Evolutionary conservation across 2,329 filamentous ascomycete species (phyloP).

Genomic region (Shiraia sp.): DNA sequence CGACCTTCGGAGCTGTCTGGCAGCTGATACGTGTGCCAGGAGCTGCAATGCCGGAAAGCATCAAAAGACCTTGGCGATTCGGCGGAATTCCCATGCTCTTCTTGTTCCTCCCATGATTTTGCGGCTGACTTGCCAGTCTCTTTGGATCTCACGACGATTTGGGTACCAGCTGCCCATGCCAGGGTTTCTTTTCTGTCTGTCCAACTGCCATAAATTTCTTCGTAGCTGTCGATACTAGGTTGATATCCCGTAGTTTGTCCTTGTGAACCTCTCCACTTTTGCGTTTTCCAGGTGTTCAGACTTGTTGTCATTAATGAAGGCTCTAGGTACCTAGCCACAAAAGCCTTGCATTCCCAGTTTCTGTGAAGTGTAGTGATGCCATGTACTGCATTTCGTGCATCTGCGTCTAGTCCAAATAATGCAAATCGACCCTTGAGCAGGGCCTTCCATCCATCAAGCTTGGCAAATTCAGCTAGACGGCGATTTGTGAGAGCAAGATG

Average conservation of each 20-base stretch:
- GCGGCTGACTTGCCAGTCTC: constrained; percentile 40
- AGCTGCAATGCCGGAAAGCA: constrained; percentile 37
- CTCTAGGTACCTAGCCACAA: constrained; percentile 58
- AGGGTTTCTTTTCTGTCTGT: constrained; percentile 59
- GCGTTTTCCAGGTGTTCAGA: constrained; percentile 38
- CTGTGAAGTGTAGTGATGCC: constrained; percentile 60
- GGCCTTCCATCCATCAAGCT: constrained; percentile 41
- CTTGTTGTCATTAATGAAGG: constrained; percentile 44
- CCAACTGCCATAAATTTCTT: constrained; percentile 48
- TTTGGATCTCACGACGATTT: constrained; percentile 57
- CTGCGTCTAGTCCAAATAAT: constrained; percentile 24
- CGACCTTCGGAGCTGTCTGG: constrained; percentile 54
- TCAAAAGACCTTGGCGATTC: constrained; percentile 34
- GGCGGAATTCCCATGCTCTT: constrained; percentile 4
- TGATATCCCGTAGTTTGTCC: constrained; percentile 63
- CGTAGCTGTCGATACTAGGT: constrained; percentile 62
- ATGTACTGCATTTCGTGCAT: constrained; percentile 49
- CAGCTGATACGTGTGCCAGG: constrained; percentile 59
- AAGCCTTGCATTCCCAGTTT: constrained; percentile 60
- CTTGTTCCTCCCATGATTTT: constrained; percentile 13
- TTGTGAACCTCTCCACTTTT: constrained; percentile 47
- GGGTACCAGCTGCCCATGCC: constrained; percentile 63
- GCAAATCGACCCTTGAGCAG: constrained; percentile 37
- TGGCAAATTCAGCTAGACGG: constrained; percentile 28
- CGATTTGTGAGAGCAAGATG: constrained; percentile 28